A percentile compares a stretch with the other conserved stretches of the same genome.
phyloP scores from a whole-genome alignment of 345 rosid genomes.

The Bruguiera gymnorhiza region DNA sequence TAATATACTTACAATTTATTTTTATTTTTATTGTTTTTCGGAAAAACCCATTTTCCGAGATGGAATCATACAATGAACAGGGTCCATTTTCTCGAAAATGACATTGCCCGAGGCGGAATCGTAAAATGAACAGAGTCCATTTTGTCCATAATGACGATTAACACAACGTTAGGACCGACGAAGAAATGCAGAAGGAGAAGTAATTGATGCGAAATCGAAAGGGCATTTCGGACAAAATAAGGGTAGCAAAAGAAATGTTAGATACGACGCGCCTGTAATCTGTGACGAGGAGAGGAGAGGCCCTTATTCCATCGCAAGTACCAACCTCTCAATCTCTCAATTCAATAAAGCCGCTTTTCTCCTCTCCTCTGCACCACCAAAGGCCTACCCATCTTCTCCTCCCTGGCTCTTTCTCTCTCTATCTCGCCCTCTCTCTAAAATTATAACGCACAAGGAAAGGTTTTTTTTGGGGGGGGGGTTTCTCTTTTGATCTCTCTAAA shows the following conservation, averaged over 20 bases:
- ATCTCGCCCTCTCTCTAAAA: background rate
- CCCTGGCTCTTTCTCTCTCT: background rate
- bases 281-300: slow-evolving; percentile 29
- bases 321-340: slow-evolving; percentile 46
- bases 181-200: slow-evolving; percentile 15
- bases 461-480: too few relatives aligned
- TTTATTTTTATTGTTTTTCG: too few relatives aligned
- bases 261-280: slow-evolving; percentile 85
- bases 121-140: too few relatives aligned
- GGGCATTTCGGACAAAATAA: slow-evolving; percentile 32
- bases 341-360: background rate
- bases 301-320: slow-evolving; percentile 70
- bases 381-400: background rate
- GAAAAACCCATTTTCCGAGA: too few relatives aligned
- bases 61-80: too few relatives aligned
- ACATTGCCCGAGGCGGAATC: too few relatives aligned
- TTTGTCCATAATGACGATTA: slow-evolving; percentile 32
- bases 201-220: slow-evolving; percentile 19
- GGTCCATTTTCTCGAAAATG: too few relatives aligned
- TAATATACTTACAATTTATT: too few relatives aligned
- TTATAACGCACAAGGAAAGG: too few relatives aligned
- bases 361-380: background rate
- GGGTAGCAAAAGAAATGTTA: slow-evolving; percentile 33
- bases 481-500: background rate
- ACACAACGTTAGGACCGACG: slow-evolving; percentile 30